Evolutionary conservation across 2,329 filamentous ascomycete species (phyloP).

Genomic region (Colletotrichum gigasporum): DNA sequence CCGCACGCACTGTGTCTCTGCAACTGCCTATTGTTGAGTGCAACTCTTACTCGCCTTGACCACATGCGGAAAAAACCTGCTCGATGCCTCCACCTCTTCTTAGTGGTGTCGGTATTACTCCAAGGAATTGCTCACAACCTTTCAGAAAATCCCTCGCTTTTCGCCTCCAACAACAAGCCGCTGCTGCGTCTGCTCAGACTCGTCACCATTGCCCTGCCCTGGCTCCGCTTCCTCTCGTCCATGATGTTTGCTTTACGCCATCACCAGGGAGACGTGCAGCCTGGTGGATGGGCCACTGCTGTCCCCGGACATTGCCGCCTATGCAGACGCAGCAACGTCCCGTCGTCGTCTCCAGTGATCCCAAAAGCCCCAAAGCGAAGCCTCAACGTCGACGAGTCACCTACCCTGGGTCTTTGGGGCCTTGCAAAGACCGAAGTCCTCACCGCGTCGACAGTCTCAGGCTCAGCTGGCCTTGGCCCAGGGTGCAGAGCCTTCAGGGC

Average conservation of each 20-base stretch:
- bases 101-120: background rate
- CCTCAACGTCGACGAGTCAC: constrained; percentile 22
- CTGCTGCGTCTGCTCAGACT: background rate
- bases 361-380: background rate
- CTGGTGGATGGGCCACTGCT: background rate
- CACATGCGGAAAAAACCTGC: background rate
- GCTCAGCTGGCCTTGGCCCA: constrained; percentile 9
- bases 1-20: background rate
- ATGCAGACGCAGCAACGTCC: background rate
- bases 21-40: constrained; percentile 7
- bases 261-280: constrained; percentile 10
- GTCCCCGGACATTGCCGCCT: constrained; percentile 9
- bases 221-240: background rate
- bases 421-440: constrained; percentile 1
- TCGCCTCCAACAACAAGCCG: background rate
- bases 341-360: background rate
- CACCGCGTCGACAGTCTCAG: background rate
- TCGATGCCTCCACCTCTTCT: constrained; percentile 8
- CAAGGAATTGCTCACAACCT: background rate
- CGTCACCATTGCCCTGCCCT: background rate
- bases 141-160: constrained; percentile 18
- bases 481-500: background rate
- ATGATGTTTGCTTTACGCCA: background rate
- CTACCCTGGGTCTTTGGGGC: background rate
- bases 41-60: background rate